Evolutionary conservation across 495 filamentous ascomycete genomes (phyloP).

Genomic region (Penicillium canescens): DNA sequence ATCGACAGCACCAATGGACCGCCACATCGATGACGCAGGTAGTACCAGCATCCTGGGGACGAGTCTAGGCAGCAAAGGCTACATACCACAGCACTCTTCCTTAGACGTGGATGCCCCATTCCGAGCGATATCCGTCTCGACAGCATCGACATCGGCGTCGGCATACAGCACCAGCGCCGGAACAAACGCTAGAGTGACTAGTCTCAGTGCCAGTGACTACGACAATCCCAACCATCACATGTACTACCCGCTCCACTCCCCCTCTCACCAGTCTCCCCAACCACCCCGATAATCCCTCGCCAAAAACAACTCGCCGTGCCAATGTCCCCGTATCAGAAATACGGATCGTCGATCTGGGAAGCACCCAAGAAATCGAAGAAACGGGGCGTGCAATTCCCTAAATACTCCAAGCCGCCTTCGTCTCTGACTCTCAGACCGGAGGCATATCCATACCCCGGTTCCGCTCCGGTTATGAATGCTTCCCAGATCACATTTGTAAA

Average conservation of each 20-base stretch:
- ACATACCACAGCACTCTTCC: neutral
- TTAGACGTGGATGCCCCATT: neutral
- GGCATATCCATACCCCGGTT: too few species aligned
- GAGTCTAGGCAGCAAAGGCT: neutral
- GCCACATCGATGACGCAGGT: neutral
- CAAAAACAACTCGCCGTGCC: conserved; percentile 37
- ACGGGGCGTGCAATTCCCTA: conserved; percentile 23
- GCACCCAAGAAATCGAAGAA: conserved; percentile 33
- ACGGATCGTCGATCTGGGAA: conserved; percentile 40
- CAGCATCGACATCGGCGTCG: neutral
- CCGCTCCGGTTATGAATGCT: neutral
- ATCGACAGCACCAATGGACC: conserved; percentile 16
- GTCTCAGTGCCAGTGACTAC: neutral
- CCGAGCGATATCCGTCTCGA: neutral
- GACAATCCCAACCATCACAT: conserved; percentile 6
- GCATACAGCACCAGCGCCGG: too few species aligned
- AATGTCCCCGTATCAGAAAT: conserved; percentile 37
- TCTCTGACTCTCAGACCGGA: neutral
- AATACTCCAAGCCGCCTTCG: conserved; percentile 9
- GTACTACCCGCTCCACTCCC: conserved; percentile 9
- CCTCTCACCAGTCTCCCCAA: conserved; percentile 15
- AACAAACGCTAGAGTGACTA: too few species aligned
- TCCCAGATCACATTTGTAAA: conserved; percentile 2
- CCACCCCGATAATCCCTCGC: conserved; percentile 3
- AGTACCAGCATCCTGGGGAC: neutral